Base-by-base conservation (phyloP, 1,284 basidiomycete genomes). In the Papiliotrema flavescens region DNA sequence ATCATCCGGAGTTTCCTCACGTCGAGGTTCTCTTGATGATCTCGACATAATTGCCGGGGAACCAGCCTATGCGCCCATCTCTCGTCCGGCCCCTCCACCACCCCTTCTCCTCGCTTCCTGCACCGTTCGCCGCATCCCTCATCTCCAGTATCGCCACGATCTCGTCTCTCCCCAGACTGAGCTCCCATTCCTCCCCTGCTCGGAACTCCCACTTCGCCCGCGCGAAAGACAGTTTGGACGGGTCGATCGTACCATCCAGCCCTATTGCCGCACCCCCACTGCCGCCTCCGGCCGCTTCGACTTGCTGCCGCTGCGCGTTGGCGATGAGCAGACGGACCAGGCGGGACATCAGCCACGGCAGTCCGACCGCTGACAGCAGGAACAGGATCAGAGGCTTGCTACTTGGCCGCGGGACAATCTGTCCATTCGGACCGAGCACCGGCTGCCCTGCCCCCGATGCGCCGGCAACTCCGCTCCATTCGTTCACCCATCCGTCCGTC, bases 61-160 rank as follows among this genome's bases (percentile, higher is more conserved):
- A 97, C 93, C 93, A 99, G 0, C 95, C 95, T 63, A 91, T 87
- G 59, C 88, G 82, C 0, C 95, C 96, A 65, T 98, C 94, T 55
- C 95, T 82, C 57, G 90, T 95, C 49, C 95, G 80, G 0, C 95
- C 95, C 72, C 87, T 87, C 93, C 94, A 98, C 95, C 96, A 99
- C 47, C 93, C 91, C 15, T 82, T 83, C 55, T 86, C 85, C 23
- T 87, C 83, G 47, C 86, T 86, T 37, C 61, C 88, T 85, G 58
- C 77, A 78, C 0, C 87, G 4, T 45, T 20, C 32, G 23, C 22
- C n/a, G 41, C 85, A 65, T 90, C 87, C 57, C 88, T 76, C 71
- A 88, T 89, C 47, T 84, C 89, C 76, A 95, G 84, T 47, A 99
- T 86, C 2, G 96, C 96, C 2, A 98, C 89, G 56, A 98, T 92